phyloP scores from a whole-genome alignment of 2,329 filamentous ascomycete species.

The Cladophialophora carrionii region DNA sequence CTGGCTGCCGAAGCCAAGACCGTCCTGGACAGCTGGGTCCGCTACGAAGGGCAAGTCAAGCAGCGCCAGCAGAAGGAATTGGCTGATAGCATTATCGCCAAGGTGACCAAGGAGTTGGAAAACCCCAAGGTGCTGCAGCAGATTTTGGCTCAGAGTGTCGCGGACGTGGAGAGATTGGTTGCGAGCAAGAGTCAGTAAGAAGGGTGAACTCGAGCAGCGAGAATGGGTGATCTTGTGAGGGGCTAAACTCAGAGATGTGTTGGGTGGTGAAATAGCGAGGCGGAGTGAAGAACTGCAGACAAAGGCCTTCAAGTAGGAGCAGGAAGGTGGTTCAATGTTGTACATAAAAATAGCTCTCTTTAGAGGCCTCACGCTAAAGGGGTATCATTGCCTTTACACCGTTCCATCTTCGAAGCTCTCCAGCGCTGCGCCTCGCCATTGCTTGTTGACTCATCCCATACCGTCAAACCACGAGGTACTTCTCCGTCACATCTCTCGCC shows the following conservation, averaged over 20 bases:
- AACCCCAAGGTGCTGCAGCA: constrained; percentile 96
- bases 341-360: constrained; percentile 30
- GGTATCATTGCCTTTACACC: constrained; percentile 37
- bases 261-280: not conserved
- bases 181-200: constrained; percentile 32
- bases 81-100: constrained; percentile 87
- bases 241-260: not conserved
- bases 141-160: constrained; percentile 94
- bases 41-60: constrained; percentile 98
- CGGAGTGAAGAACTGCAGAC: not conserved
- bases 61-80: constrained; percentile 97
- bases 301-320: not conserved
- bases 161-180: constrained; percentile 76
- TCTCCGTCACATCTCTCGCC: constrained; percentile 64
- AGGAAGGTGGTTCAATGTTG: constrained; percentile 20
- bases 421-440: constrained; percentile 1
- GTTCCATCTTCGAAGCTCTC: not conserved
- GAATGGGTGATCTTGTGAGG: not conserved
- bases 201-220: not conserved
- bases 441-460: not conserved
- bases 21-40: constrained; percentile 97
- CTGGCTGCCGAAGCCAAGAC: constrained; percentile 90
- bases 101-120: constrained; percentile 98
- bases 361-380: constrained; percentile 11
- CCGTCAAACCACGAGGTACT: constrained; percentile 58